A percentile compares a stretch with the other conserved stretches of the same genome.
These are phyloP conservation scores for Climacium dendroides DNA, from an alignment of 225 moss, liverwort and hornwort species.

Conservation along the genomic window DNA sequence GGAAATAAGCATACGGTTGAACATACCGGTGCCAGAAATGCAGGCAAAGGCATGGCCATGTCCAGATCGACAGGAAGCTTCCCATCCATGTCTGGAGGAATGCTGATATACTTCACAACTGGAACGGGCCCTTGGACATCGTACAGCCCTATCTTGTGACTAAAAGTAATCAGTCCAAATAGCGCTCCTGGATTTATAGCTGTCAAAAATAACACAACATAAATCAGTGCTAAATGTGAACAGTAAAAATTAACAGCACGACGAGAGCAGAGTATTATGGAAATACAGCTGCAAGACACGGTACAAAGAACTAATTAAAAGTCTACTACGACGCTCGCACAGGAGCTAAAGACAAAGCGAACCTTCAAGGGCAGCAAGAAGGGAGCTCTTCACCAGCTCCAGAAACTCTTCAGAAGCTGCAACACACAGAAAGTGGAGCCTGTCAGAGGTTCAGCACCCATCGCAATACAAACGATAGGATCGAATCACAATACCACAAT, in stretches of 20 bases:
- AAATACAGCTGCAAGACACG: not conserved
- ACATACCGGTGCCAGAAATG: slow-evolving; percentile 93
- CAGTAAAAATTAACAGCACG: not conserved
- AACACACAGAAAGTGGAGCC: not conserved
- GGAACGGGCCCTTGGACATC: slow-evolving; percentile 98
- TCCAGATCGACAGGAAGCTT: slow-evolving; percentile 78
- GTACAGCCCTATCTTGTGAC: slow-evolving; percentile 96
- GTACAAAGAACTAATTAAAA: not conserved
- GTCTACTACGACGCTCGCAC: not conserved
- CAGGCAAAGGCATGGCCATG: slow-evolving; percentile 75
- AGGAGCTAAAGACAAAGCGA: not conserved
- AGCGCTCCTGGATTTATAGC: slow-evolving; percentile 86
- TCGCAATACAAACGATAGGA: not conserved
- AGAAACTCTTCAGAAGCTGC: slow-evolving; percentile 98
- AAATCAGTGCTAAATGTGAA: not conserved
- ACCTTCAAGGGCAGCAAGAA: slow-evolving; percentile 99
- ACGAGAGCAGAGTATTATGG: not conserved
- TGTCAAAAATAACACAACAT: slow-evolving; percentile 13
- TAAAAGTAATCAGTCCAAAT: slow-evolving; percentile 90
- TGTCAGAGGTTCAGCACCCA: not conserved
- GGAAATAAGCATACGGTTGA: not conserved
- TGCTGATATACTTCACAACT: slow-evolving; percentile 82
- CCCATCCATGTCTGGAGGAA: slow-evolving; percentile 89
- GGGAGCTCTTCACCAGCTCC: slow-evolving; percentile 96
- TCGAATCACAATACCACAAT: not conserved